A percentile compares a stretch with the other conserved stretches of the same genome.
Evolutionary conservation across 805 yeast genomes (phyloP).

Genomic region (Starmerella floris): DNA sequence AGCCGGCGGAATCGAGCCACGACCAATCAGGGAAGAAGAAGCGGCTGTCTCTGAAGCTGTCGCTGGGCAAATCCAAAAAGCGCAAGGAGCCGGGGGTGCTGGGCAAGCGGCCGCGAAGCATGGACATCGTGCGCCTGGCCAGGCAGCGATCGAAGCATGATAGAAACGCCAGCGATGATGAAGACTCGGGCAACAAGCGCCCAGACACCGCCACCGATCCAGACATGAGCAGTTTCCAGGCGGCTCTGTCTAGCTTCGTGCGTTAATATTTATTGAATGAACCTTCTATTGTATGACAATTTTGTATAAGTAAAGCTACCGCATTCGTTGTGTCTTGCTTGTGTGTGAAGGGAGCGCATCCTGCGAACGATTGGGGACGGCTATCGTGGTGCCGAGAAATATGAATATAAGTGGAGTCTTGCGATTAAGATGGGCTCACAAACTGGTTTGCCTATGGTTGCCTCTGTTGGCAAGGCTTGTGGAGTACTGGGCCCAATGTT

Average conservation of each 20-base stretch:
- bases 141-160: background rate
- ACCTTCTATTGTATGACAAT: too few relatives aligned
- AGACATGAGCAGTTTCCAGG: background rate
- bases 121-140: background rate
- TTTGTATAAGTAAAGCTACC: too few relatives aligned
- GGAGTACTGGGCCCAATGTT: too few relatives aligned
- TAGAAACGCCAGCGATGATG: background rate
- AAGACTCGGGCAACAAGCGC: background rate
- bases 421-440: too few relatives aligned
- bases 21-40: too few relatives aligned
- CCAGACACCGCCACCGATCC: background rate
- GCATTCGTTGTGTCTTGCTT: too few relatives aligned
- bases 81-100: conserved; percentile 5
- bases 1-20: background rate
- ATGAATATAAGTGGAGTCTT: too few relatives aligned
- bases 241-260: background rate
- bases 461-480: too few relatives aligned
- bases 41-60: conserved; percentile 16
- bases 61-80: conserved; percentile 13
- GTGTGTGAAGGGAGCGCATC: too few relatives aligned
- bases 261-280: background rate
- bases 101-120: conserved; percentile 19
- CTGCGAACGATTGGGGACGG: too few relatives aligned
- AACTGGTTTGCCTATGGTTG: too few relatives aligned
- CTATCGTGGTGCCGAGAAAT: too few relatives aligned